Evolutionary conservation across 2,329 filamentous ascomycete species (phyloP), one percentile per base, ranked within the genome.

Genomic region (Fusarium poae): DNA sequence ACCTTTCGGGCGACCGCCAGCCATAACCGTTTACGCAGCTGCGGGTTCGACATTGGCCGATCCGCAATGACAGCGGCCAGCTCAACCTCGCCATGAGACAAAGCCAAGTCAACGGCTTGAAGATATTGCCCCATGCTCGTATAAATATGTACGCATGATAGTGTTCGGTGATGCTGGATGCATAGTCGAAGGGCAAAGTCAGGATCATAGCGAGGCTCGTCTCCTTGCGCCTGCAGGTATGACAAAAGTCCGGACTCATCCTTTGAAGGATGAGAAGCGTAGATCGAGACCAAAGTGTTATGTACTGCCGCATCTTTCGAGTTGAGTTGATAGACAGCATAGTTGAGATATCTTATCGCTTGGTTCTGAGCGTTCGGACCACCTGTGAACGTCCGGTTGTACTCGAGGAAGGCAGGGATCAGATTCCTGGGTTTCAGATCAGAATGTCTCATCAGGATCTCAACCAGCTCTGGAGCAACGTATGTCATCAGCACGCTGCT

Each of bases 91-190:
- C 94, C 87, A 77, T 98, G 93, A 46, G 94, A 92, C 34, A 99
- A 85, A 1, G 96, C 96, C 6, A 99, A 87, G 75, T 97, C 93
- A 6, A 99, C 96, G 2, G 95, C 95, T 78, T 97, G 93, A 20
- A 93, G 87, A 76, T 97, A 97, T 78, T 98, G 94, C 1, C 91
- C 91, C 95, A 99, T 99, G 65, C 91, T 92, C 57, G 92, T 97
- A 83, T 98, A 99, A 67, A 99, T 97, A 79, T 98, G 94, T 7
- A 98, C 95, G 76, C 94, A 97, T 16, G 93, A 97, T 67, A 97
- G 90, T 2, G 97, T 94, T 44, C 96, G 91, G 71, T 94, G 90
- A 80, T 99, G 90, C 74, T 97, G 92, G 70, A 99, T 98, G 80
- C 96, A 99, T 15, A 98, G 86, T 15, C 96, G 91, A 30, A 99